phyloP scores from a whole-genome alignment of 768 basidiomycete species.

The Royoungia palumana region DNA sequence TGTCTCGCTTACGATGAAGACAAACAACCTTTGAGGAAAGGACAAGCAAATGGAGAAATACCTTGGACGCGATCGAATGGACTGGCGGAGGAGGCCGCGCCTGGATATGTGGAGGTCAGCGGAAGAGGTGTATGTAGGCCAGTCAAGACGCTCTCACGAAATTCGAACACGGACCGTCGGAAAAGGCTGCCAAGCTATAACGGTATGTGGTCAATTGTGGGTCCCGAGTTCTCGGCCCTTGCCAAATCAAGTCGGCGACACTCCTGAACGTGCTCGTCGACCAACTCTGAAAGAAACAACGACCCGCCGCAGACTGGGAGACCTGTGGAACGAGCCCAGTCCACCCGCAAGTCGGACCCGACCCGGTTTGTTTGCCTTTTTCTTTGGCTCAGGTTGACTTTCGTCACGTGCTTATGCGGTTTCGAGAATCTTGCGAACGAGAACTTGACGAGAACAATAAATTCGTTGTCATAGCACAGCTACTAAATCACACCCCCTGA shows the following conservation, averaged over 20 bases:
- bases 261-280: background rate
- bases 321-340: too few relatives aligned
- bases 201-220: constrained; percentile 49
- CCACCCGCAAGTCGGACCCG: too few relatives aligned
- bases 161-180: constrained; percentile 41
- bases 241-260: constrained; percentile 31
- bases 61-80: constrained; percentile 48
- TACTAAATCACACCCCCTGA: background rate
- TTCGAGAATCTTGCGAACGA: too few relatives aligned
- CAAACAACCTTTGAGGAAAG: constrained; percentile 2
- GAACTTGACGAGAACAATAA: constrained; percentile 10
- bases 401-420: constrained; percentile 30
- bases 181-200: constrained; percentile 40
- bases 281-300: too few relatives aligned
- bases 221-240: constrained; percentile 43
- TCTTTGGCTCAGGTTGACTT: constrained; percentile 55
- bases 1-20: constrained; percentile 20
- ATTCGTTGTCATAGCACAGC: constrained; percentile 10
- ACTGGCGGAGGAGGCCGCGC: constrained; percentile 70
- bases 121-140: constrained; percentile 1
- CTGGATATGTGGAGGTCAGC: constrained; percentile 32
- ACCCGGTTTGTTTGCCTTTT: constrained; percentile 41
- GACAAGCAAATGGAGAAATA: constrained; percentile 29
- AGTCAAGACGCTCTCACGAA: constrained; percentile 25
- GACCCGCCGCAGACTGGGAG: too few relatives aligned